Base-by-base conservation (phyloP, 1,284 basidiomycete species). In the Ustilago sp. region DNA sequence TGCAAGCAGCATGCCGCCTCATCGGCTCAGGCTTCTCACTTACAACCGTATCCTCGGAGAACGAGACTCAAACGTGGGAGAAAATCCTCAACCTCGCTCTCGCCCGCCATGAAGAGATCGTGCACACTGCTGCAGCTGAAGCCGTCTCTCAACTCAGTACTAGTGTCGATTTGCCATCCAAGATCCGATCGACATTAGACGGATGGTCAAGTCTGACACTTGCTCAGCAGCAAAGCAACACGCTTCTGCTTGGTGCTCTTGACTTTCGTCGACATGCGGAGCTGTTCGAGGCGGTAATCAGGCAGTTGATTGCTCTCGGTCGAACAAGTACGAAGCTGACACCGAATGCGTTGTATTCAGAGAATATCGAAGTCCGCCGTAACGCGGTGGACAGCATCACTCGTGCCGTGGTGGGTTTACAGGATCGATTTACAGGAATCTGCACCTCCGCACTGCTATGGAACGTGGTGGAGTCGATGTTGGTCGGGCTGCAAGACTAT, bases 401-500 rank as follows among this genome's bases (percentile, higher is more conserved):
- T 0, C 59, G 54, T 5, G 63, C 70, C 2, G 15, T 74, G 8
- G 39, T 39, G 19, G 19, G 34, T 9, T 36, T 73, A 3, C 55
- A 35, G 4, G 31, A 39, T 35, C 19, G 45, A 2, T 54, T 64
- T 15, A 5, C 34, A 3, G 7, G 38, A 8, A 23, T 63, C 1
- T 65, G 56, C 60, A 65, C 28, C 7, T 13, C 55, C 8, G 31
- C 39, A 3, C n/a, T 57, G 11, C 23, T 68, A 45, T 32, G 9
- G 8, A 12, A 8, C 1, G 45, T 55, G 34, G 28, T 71, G 3
- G n/a, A 5, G 17, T 63, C 47, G n/a, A 64, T 60, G 38, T 86
- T 92, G 23, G 83, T 82, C 13, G 94, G 94, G 2, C 86, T 99
- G 45, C 88, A 90, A 17, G 96, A 99, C 87, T 98, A 98, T 83